phyloP scores from a whole-genome alignment of 176 grass and related monocot species.

The Ensete glaucum region DNA sequence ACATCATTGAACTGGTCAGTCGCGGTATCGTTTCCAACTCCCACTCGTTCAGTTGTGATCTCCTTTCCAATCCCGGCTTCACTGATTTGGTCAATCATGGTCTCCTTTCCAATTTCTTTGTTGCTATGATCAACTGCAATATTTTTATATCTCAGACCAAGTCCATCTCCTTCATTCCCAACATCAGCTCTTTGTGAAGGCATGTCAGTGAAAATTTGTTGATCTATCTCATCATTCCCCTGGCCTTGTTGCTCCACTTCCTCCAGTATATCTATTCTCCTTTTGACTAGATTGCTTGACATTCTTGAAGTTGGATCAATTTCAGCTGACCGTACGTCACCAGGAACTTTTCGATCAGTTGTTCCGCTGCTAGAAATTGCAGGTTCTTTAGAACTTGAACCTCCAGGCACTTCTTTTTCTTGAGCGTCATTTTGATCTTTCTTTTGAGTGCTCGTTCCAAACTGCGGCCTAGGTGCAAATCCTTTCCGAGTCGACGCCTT shows the following conservation, averaged over 20 bases:
- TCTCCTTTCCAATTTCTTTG: not conserved
- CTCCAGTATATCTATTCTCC: slow-evolving; percentile 8
- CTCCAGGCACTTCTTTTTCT: slow-evolving; percentile 14
- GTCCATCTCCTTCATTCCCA: slow-evolving; percentile 31
- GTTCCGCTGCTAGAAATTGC: not conserved
- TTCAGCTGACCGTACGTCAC: slow-evolving; percentile 8
- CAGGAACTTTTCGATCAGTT: slow-evolving; percentile 1
- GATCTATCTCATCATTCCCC: not conserved
- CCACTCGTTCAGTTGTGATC: no score
- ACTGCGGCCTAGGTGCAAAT: slow-evolving; percentile 36
- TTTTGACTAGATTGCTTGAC: slow-evolving; percentile 1
- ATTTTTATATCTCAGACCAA: slow-evolving; percentile 12
- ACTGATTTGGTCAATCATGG: not conserved
- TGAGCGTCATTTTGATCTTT: slow-evolving; percentile 22
- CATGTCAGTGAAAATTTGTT: slow-evolving; percentile 9
- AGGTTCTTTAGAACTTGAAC: slow-evolving; percentile 1
- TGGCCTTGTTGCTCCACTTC: slow-evolving; percentile 6
- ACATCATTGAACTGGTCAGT: no score
- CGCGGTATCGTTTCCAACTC: no score
- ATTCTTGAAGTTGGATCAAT: slow-evolving; percentile 7
- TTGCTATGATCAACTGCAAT: not conserved
- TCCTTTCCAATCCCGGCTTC: no score
- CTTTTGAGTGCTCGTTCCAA: slow-evolving; percentile 36
- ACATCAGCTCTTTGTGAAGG: slow-evolving; percentile 33
- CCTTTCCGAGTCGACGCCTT: slow-evolving; percentile 38